These are phyloP conservation scores for Malus sieversii DNA, from an alignment of 306 rosid species.

Conservation along the genomic window DNA sequence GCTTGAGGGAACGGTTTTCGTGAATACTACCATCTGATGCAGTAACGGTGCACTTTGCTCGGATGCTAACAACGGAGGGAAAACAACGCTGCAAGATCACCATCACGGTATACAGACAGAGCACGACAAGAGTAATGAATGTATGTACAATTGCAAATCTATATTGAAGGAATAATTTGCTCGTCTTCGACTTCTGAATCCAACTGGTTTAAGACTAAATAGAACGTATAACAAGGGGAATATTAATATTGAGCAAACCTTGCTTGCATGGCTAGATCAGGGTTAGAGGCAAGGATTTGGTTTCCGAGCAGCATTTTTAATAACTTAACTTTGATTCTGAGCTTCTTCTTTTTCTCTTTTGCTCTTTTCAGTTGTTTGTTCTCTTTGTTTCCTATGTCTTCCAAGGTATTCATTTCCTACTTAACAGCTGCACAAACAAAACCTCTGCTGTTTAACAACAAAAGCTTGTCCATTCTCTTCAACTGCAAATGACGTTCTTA, in stretches of 20 bases:
- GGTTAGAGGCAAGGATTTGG: not conserved
- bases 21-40: not conserved
- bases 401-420: not conserved
- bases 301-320: conserved; percentile 2
- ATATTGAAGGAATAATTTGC: not conserved
- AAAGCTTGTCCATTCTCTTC: not conserved
- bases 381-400: not conserved
- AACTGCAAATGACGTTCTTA: not conserved
- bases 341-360: conserved; percentile 12
- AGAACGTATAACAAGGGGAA: conserved; percentile 11
- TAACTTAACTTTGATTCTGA: conserved; percentile 27
- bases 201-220: not conserved
- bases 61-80: not conserved
- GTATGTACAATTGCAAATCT: not conserved
- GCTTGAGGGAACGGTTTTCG: not conserved
- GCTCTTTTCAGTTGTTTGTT: not conserved
- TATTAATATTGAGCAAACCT: conserved; percentile 15
- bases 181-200: not conserved
- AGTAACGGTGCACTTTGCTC: not conserved
- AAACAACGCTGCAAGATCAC: conserved; percentile 14
- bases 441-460: not conserved
- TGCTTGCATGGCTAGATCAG: conserved; percentile 5
- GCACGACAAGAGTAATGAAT: not conserved
- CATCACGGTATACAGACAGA: conserved; percentile 1
- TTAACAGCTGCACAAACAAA: not conserved